A percentile compares a stretch with the other conserved stretches of the same genome.
Conservation (phyloP, 2,329 filamentous ascomycete species). For the Penicillium sclerotigenum region DNA sequence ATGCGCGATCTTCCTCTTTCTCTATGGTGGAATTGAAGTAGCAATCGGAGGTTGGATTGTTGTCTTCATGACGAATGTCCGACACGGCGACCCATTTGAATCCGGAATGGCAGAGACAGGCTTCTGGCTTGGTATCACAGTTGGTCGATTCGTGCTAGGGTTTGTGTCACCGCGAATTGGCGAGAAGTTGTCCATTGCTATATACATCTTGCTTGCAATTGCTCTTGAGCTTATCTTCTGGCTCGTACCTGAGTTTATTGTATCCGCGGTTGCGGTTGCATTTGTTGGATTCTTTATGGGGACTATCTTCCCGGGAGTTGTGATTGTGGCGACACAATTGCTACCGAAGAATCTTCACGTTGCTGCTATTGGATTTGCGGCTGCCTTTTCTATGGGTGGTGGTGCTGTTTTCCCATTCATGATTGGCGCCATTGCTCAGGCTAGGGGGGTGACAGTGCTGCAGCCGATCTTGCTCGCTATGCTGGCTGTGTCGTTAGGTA, state of each 20-base stretch:
- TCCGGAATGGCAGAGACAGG: constrained; percentile 68
- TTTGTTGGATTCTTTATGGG: constrained; percentile 74
- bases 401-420: constrained; percentile 47
- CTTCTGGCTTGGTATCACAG: constrained; percentile 76
- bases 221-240: constrained; percentile 70
- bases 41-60: constrained; percentile 63
- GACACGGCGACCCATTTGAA: constrained; percentile 61
- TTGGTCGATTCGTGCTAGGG: constrained; percentile 64
- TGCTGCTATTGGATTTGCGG: constrained; percentile 70
- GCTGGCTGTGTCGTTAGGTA: constrained; percentile 28
- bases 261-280: constrained; percentile 67
- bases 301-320: constrained; percentile 69
- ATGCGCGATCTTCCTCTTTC: constrained; percentile 65
- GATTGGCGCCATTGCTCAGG: constrained; percentile 45
- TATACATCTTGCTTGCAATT: constrained; percentile 62
- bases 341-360: constrained; percentile 70
- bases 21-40: constrained; percentile 20
- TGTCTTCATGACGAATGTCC: constrained; percentile 70
- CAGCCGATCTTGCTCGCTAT: constrained; percentile 57
- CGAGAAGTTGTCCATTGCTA: constrained; percentile 58
- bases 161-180: constrained; percentile 19
- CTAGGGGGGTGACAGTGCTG: constrained; percentile 54
- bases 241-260: constrained; percentile 70
- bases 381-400: constrained; percentile 69
- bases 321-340: constrained; percentile 68